A percentile compares a stretch with the other conserved stretches of the same genome.
phyloP scores from a whole-genome alignment of 148 eudicot species.

The Rhododendron henanense region DNA sequence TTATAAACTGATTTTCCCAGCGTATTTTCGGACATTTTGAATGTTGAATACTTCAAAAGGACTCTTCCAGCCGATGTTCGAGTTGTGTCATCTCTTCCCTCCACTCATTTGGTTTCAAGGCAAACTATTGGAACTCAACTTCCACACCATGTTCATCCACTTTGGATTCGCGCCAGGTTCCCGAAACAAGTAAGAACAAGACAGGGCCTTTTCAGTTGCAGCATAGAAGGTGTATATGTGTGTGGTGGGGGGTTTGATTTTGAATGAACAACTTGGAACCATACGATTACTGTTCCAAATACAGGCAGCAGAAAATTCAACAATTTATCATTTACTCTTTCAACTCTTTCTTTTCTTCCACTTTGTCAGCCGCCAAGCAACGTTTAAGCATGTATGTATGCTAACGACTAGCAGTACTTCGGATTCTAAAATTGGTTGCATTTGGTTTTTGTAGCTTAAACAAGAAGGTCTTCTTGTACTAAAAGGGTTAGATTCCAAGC shows the following conservation, averaged over 20 bases:
- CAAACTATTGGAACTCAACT: conserved; percentile 55
- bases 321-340: too few species aligned
- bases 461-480: conserved; percentile 53
- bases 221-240: too few species aligned
- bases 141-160: conserved; percentile 63
- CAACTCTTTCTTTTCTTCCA: background rate
- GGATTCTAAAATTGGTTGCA: background rate
- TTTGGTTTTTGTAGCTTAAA: conserved; percentile 60
- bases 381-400: background rate
- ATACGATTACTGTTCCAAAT: too few species aligned
- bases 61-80: conserved; percentile 74
- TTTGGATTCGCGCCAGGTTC: conserved; percentile 72
- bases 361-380: conserved; percentile 3
- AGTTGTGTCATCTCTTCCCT: conserved; percentile 65
- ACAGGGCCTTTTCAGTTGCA: background rate
- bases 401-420: background rate
- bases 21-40: conserved; percentile 70
- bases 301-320: background rate
- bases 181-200: conserved; percentile 46
- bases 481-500: conserved; percentile 31
- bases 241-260: too few species aligned
- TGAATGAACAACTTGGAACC: background rate
- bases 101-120: conserved; percentile 56
- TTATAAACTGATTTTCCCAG: conserved; percentile 29
- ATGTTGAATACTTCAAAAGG: conserved; percentile 72